phyloP scores from a whole-genome alignment of 495 filamentous ascomycete species.

The Trichoderma gamsii region DNA sequence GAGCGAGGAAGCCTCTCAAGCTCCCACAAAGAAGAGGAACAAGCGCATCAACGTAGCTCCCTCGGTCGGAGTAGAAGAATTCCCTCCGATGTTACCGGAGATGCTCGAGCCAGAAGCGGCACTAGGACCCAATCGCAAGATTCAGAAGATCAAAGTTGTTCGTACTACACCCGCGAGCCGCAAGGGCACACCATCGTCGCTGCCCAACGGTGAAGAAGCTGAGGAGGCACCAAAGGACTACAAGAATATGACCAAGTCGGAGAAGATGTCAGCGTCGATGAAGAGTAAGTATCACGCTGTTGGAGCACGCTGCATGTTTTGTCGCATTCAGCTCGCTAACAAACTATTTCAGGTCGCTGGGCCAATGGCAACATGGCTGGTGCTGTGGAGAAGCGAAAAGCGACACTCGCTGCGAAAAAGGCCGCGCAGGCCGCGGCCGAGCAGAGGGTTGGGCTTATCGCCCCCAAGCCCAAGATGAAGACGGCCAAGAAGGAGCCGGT shows the following conservation, averaged over 20 bases:
- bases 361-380: constrained; percentile 43
- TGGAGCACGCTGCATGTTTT: not conserved
- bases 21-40: constrained; percentile 11
- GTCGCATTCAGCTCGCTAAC: constrained; percentile 6
- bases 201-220: constrained; percentile 11
- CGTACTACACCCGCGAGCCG: not conserved
- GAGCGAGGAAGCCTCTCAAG: not conserved
- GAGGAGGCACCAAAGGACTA: constrained; percentile 36
- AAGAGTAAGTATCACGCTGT: constrained; percentile 31
- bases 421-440: constrained; percentile 20
- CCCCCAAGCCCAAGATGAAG: constrained; percentile 16
- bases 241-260: constrained; percentile 45
- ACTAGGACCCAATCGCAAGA: constrained; percentile 15
- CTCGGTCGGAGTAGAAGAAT: not conserved
- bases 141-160: constrained; percentile 14
- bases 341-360: constrained; percentile 37
- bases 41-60: not conserved
- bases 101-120: constrained; percentile 17
- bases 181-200: constrained; percentile 4
- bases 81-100: not conserved
- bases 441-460: constrained; percentile 14
- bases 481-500: constrained; percentile 9
- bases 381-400: constrained; percentile 45
- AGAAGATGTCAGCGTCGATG: constrained; percentile 49
- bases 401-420: constrained; percentile 46